These are phyloP conservation scores for Podospora sp. DNA, from an alignment of 495 filamentous ascomycete species.

Conservation along the genomic window DNA sequence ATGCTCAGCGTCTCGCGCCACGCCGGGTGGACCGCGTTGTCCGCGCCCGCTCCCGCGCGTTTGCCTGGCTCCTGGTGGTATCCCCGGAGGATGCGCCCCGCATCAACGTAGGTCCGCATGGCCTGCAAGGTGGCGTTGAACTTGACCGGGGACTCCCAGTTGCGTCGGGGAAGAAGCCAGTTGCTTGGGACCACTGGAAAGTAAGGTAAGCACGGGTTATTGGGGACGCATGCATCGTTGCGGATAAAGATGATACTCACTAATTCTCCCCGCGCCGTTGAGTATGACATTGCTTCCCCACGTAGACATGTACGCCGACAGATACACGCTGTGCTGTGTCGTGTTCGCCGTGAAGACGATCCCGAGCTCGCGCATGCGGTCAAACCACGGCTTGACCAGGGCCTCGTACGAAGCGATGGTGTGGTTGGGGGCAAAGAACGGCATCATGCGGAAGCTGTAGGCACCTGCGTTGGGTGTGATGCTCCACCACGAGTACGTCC, in stretches of 20 bases:
- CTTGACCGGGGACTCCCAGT: constrained; percentile 16
- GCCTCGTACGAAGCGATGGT: constrained; percentile 19
- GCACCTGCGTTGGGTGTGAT: background rate
- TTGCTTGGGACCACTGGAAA: constrained; percentile 9
- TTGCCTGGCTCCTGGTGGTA: constrained; percentile 14
- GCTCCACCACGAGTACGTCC: background rate
- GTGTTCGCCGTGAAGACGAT: constrained; percentile 12
- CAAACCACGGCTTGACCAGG: constrained; percentile 19
- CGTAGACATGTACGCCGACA: constrained; percentile 11
- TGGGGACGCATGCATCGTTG: no score
- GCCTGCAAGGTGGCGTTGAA: constrained; percentile 19
- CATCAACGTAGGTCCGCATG: constrained; percentile 5
- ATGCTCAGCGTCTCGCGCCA: constrained; percentile 11
- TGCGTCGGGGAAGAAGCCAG: constrained; percentile 16
- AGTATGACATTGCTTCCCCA: constrained; percentile 12
- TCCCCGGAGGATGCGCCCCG: constrained; percentile 4
- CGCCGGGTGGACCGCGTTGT: constrained; percentile 16
- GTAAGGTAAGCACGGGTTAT: background rate
- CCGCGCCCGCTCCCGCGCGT: constrained; percentile 5
- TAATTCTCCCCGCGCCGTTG: constrained; percentile 14
- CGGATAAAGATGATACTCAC: background rate
- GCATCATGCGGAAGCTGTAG: background rate
- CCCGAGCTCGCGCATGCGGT: constrained; percentile 9
- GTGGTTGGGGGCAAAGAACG: constrained; percentile 23
- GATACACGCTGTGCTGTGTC: constrained; percentile 2